phyloP scores from a whole-genome alignment of 129 eudicot species.

The Saussurea involucrata region DNA sequence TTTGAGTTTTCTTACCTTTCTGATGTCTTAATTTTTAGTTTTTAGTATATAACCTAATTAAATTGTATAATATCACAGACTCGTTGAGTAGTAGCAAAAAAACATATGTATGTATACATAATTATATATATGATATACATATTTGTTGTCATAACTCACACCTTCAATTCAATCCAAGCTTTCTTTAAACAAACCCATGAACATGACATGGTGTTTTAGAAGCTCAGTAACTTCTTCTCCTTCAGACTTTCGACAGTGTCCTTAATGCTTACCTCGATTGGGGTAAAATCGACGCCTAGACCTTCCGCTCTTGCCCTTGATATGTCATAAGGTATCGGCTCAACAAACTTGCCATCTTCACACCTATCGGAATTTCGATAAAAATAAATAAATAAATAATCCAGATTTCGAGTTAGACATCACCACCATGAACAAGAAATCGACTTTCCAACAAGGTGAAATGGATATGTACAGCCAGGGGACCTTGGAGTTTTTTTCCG shows the following conservation, averaged over 20 bases:
- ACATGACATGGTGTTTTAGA: conserved; percentile 7
- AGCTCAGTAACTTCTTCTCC: conserved; percentile 26
- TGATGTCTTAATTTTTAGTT: too few species aligned
- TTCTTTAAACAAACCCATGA: background rate
- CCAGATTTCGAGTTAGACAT: background rate
- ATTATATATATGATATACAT: too few species aligned
- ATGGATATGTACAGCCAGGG: too few species aligned
- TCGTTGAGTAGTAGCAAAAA: too few species aligned
- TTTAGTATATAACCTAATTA: too few species aligned
- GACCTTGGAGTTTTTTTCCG: background rate
- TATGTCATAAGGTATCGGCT: background rate
- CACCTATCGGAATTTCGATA: conserved; percentile 5
- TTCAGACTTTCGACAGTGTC: conserved; percentile 41
- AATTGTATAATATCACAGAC: too few species aligned
- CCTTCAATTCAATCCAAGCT: background rate
- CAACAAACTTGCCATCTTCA: conserved; percentile 17
- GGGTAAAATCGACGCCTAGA: conserved; percentile 39
- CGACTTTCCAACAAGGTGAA: background rate
- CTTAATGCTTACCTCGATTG: conserved; percentile 35
- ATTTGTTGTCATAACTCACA: too few species aligned
- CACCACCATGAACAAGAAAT: background rate
- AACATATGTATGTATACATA: too few species aligned
- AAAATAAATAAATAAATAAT: background rate
- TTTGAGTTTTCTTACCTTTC: too few species aligned
- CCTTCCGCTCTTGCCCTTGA: conserved; percentile 31